Evolutionary conservation across 805 yeast genomes (phyloP).

Genomic region (Saturnispora silvae): DNA sequence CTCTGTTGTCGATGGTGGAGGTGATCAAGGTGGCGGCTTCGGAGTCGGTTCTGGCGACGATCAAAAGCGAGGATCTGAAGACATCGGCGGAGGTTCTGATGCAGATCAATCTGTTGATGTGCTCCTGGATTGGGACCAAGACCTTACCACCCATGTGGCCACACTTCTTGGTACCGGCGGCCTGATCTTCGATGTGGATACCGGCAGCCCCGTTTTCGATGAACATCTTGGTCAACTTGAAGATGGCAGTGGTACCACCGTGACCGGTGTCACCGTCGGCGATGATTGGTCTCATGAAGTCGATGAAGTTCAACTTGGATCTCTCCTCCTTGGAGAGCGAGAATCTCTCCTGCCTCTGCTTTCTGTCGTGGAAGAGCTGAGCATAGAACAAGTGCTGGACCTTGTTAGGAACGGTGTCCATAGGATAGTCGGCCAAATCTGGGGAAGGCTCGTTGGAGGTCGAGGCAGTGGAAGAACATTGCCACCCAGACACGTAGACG

Average conservation of each 20-base stretch:
- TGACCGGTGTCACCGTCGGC: slow-evolving; percentile 99
- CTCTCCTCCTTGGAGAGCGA: slow-evolving; percentile 53
- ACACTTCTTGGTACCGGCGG: slow-evolving; percentile 97
- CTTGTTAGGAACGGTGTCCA: slow-evolving; percentile 97
- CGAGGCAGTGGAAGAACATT: slow-evolving; percentile 95
- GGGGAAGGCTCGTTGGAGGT: slow-evolving; percentile 97
- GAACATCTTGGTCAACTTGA: slow-evolving; percentile 90
- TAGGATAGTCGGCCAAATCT: slow-evolving; percentile 96
- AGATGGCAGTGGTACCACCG: slow-evolving; percentile 95
- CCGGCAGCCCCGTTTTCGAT: slow-evolving; percentile 99
- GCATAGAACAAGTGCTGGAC: slow-evolving; percentile 96
- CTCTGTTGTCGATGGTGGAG: slow-evolving; percentile 88
- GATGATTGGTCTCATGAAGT: slow-evolving; percentile 85
- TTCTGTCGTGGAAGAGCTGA: slow-evolving; percentile 93
- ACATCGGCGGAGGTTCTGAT: slow-evolving; percentile 94
- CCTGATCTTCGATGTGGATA: slow-evolving; percentile 97
- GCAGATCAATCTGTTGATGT: slow-evolving; percentile 86
- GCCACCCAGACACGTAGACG: slow-evolving; percentile 96
- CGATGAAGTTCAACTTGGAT: slow-evolving; percentile 60
- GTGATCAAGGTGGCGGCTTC: slow-evolving; percentile 95
- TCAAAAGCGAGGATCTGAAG: slow-evolving; percentile 73
- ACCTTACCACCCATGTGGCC: slow-evolving; percentile 99
- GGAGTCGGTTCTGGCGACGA: slow-evolving; percentile 93
- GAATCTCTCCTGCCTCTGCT: slow-evolving; percentile 81
- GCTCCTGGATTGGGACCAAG: slow-evolving; percentile 94